Evolutionary conservation across 1,284 basidiomycete species (phyloP), one percentile per base, ranked within the genome.

Genomic region (Lentinus polychrous): DNA sequence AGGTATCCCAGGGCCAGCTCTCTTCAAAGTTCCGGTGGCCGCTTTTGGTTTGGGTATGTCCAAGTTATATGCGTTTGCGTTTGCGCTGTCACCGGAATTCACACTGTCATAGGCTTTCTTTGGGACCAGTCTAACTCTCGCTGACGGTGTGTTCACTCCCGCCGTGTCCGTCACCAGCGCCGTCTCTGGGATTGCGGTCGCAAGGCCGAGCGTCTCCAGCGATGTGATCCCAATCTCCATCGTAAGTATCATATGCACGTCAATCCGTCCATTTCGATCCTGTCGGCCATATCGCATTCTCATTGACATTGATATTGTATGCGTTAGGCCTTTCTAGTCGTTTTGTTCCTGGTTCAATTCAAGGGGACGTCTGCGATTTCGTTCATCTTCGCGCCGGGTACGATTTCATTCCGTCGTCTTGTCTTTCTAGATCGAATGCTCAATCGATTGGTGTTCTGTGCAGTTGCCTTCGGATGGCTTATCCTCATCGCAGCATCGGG

Each of bases 131-230:
- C 63, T 83, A 38, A 82, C 81, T 0, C 72, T 85, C 65, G 75
- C 79, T 0, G 81, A 83, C 52, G 81, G 82, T 34, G 64, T 81
- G 17, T 71, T 79, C 34, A 81, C 79, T 1, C 81, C 81, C 11
- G 81, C 83, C 3, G 81, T 86, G 2, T 83, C 79, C 0, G 78
- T 87, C 14, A 80, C 79, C 0, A 79, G 75, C 46, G 83, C 83
- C 3, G 81, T 86, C 1, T 74, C 69, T 14, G 84, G 83, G 14
- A 80, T 86, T 47, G 78, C 72, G 1, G 74, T 85, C 14, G 79
- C 79, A 3, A 75, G 76, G 49, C 70, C 75, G 0, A 66, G 65
- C 1, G 70, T 83, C 8, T 50, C 56, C 1, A 56, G 63, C 10
- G 65, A 77, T 39, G 69, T 84, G 38, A 68, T 72, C 14, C 69